A percentile compares a stretch with the other conserved stretches of the same genome.
phyloP scores from a whole-genome alignment of 306 rosid species.

The Leucaena leucocephala region DNA sequence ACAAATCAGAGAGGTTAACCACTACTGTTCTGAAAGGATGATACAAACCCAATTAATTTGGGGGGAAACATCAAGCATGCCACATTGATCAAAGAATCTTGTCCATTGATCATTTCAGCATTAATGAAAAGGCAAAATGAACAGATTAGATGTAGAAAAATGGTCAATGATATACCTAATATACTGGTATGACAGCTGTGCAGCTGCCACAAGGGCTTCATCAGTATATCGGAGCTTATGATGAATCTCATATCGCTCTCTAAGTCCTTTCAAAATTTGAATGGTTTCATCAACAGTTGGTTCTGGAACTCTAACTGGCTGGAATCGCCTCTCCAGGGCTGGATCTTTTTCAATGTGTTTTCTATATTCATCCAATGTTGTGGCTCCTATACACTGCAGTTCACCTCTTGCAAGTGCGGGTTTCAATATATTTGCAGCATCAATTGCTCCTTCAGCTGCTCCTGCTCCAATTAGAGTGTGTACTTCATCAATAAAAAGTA shows the following conservation, averaged over 20 bases:
- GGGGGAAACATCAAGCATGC: background rate
- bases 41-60: background rate
- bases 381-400: slow-evolving; percentile 98
- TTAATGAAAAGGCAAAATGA: background rate
- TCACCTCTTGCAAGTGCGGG: slow-evolving; percentile 99
- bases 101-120: background rate
- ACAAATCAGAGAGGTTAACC: background rate
- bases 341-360: slow-evolving; percentile 97
- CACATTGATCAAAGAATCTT: background rate
- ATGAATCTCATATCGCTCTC: slow-evolving; percentile 94
- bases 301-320: slow-evolving; percentile 95
- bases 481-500: slow-evolving; percentile 90
- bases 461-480: slow-evolving; percentile 98
- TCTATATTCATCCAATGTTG: slow-evolving; percentile 93
- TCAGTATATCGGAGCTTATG: slow-evolving; percentile 97
- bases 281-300: slow-evolving; percentile 92
- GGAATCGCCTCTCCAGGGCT: slow-evolving; percentile 92
- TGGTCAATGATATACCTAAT: slow-evolving; percentile 61
- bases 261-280: slow-evolving; percentile 81
- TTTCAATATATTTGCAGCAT: slow-evolving; percentile 91
- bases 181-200: slow-evolving; percentile 88
- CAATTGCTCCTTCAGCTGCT: slow-evolving; percentile 98
- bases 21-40: slow-evolving; percentile 2
- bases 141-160: slow-evolving; percentile 4
- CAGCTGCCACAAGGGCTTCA: slow-evolving; percentile 89